Evolutionary conservation across 306 rosid species (phyloP), one percentile per base, ranked within the genome.

Genomic region (Notholithocarpus densiflorus): DNA sequence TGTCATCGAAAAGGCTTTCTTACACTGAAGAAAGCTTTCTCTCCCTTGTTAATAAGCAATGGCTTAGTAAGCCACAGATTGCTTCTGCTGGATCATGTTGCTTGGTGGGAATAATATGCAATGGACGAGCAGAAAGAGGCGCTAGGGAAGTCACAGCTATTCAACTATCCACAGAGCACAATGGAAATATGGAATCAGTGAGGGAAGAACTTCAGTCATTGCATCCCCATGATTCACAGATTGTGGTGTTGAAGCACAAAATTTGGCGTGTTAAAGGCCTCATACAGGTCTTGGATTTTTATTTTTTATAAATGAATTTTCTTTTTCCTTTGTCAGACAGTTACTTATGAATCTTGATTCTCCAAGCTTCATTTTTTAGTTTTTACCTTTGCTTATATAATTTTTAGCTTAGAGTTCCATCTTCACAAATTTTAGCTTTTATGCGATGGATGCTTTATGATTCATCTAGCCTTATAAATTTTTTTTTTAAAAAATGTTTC

Each of bases 221-320:
- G 83, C 96, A 94, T 76, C 90, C 96, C 1, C 69, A 81, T 40
- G 98, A 94, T 82, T 79, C 97, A 14, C 86, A 92, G 52, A 92
- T 92, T 37, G 98, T 94, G 72, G 84, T 86, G 72, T 77, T 81
- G 68, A 90, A 89, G 53, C 94, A 90, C 83, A 85, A 71, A 0
- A 96, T 88, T 83, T 94, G 98, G 98, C 94, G 97, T 1, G 97
- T 94, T 14, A 94, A 94, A 75, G 98, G 98, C 82, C 79, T 94
- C 80, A 94, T 94, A 73, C 98, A 94, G 96, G 19, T 68, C 20
- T 34, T 29, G 52, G 17, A 34, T 21, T 29, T 6, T n/a, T n/a
- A n/a, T n/a, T n/a, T n/a, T n/a, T n/a, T n/a, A n/a, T 6, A 27
- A 64, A 6, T 34, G 19, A 6, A 32, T 23, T 59, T 69, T 18